Base-by-base conservation (phyloP, 805 yeast genomes). In the Candida palmyrensis region DNA sequence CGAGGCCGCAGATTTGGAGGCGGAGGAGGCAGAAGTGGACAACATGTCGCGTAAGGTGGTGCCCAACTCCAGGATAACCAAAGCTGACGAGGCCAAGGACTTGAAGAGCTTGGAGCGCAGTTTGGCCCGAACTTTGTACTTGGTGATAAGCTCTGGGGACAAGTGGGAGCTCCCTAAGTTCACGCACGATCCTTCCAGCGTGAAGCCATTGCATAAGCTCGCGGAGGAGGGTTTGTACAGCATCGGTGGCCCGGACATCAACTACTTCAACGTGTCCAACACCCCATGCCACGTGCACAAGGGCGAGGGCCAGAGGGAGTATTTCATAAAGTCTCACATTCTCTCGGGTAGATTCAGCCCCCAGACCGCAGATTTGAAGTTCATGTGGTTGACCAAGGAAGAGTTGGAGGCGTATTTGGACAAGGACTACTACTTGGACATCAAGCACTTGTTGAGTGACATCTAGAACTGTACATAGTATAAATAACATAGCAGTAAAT, bases 201-300 rank as follows among this genome's bases (percentile, higher is more conserved):
- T 66, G 29, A 41, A 32, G 18, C 73, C 85, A 11, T 71, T 92
- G 43, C 88, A 85, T 53, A 61, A 59, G 36, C 71, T 78, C 23
- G 96, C 96, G 2, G 86, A 84, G 55, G 60, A 71, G 30, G 94
- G 95, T 0, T 61, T 92, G 36, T 71, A 77, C 53, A 47, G 57
- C 15, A 48, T 83, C 14, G 96, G 96, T 13, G 95, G 96, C 20
- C 74, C 68, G 8, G 56, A 70, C 35, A 74, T 92, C 53, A 83
- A 87, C 59, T 82, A 87, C 27, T 90, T 94, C 85, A 76, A 83
- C 14, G 95, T 92, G n/a, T 87, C 97, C 16, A 77, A 75, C 36
- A 82, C 82, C 4, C 97, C 98, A 25, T 81, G 89, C 26, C 88
- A 80, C 27, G 77, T 82, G 1, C 51, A 81, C 41, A 67, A 75